phyloP scores from a whole-genome alignment of 805 yeast species.

The Cephaloascus albidus region DNA sequence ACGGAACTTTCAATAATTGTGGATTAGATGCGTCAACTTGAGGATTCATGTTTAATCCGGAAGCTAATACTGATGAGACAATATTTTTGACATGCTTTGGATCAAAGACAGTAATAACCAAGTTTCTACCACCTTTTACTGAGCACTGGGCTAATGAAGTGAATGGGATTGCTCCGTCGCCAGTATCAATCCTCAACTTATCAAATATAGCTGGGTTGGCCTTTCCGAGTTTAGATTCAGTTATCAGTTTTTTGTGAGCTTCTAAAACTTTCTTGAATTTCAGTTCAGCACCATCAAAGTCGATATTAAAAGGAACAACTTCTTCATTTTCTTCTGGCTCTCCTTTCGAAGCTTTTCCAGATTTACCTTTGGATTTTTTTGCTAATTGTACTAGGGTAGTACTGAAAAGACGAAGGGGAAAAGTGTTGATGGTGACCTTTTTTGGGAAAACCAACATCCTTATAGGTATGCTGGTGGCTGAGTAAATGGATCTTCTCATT shows the following conservation, averaged over 20 bases:
- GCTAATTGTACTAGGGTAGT: not conserved
- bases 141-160: slow-evolving; percentile 65
- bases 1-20: slow-evolving; percentile 61
- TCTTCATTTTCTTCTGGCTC: slow-evolving; percentile 4
- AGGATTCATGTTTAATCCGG: slow-evolving; percentile 71
- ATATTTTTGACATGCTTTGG: slow-evolving; percentile 65
- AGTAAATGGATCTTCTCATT: too few relatives aligned
- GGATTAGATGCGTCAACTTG: slow-evolving; percentile 65
- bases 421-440: too few relatives aligned
- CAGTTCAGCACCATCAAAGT: slow-evolving; percentile 26
- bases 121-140: slow-evolving; percentile 53
- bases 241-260: slow-evolving; percentile 42
- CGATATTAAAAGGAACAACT: slow-evolving; percentile 10
- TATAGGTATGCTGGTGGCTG: too few relatives aligned
- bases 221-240: slow-evolving; percentile 61
- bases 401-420: too few relatives aligned
- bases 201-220: slow-evolving; percentile 63
- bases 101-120: slow-evolving; percentile 80
- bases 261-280: slow-evolving; percentile 41
- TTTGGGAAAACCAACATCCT: too few relatives aligned
- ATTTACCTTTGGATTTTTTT: not conserved
- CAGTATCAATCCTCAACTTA: slow-evolving; percentile 39
- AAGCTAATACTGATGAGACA: slow-evolving; percentile 58
- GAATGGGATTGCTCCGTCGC: slow-evolving; percentile 36
- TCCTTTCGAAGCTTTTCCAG: slow-evolving; percentile 7